Evolutionary conservation across 2,329 filamentous ascomycete genomes (phyloP).

Genomic region (Didymella glomerata): DNA sequence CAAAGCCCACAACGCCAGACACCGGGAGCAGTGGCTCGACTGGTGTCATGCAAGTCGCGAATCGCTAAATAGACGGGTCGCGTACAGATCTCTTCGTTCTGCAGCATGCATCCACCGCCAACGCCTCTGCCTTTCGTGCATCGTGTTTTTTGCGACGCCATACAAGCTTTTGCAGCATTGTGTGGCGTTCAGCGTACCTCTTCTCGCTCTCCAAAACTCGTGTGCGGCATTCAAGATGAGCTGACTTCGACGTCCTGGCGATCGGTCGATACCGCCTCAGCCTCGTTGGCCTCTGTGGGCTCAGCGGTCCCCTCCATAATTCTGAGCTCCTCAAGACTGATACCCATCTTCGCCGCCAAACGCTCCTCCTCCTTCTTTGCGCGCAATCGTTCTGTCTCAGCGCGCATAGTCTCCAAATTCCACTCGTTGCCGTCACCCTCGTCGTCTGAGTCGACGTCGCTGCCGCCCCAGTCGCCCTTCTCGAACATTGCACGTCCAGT

Average conservation of each 20-base stretch:
- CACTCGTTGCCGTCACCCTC: slow-evolving; percentile 72
- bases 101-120: slow-evolving; percentile 8
- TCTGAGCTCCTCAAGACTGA: slow-evolving; percentile 30
- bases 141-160: not conserved
- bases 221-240: slow-evolving; percentile 12
- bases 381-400: slow-evolving; percentile 81
- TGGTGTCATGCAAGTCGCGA: slow-evolving; percentile 23
- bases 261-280: slow-evolving; percentile 11
- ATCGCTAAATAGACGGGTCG: slow-evolving; percentile 19
- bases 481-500: slow-evolving; percentile 96
- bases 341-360: slow-evolving; percentile 47
- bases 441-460: slow-evolving; percentile 65
- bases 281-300: slow-evolving; percentile 17
- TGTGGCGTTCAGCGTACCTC: slow-evolving; percentile 23
- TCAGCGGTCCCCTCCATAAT: slow-evolving; percentile 21
- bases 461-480: slow-evolving; percentile 87
- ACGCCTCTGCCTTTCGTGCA: not conserved
- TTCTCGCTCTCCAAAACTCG: slow-evolving; percentile 7
- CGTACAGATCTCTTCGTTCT: not conserved
- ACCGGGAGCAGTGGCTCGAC: slow-evolving; percentile 23
- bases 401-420: slow-evolving; percentile 83
- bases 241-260: slow-evolving; percentile 11
- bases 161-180: slow-evolving; percentile 49
- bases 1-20: slow-evolving; percentile 22
- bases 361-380: slow-evolving; percentile 81